A percentile compares a stretch with the other conserved stretches of the same genome.
These are phyloP conservation scores for Trichosporon sp. DNA, from an alignment of 1,284 basidiomycete genomes.

Conservation along the genomic window DNA sequence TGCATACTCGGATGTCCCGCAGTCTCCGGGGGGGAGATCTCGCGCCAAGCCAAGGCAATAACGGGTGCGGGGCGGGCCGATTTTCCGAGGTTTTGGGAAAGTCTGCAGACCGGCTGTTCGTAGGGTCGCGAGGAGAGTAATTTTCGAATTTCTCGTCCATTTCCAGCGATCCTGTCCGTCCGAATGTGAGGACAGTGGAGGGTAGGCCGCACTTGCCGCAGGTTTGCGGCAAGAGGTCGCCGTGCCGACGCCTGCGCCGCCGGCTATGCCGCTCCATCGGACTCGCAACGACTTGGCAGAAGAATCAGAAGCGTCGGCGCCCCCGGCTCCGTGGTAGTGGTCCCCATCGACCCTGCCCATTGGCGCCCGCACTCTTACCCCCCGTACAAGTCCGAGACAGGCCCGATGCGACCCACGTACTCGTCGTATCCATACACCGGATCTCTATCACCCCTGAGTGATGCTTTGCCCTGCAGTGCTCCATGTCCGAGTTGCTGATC, in stretches of 20 bases:
- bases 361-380: not conserved
- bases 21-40: not conserved
- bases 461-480: not conserved
- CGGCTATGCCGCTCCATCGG: not conserved
- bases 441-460: not conserved
- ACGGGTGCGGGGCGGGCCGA: not conserved
- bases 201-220: too few species aligned
- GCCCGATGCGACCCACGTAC: not conserved
- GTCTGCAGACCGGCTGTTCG: not conserved
- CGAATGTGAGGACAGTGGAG: not conserved
- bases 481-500: not conserved
- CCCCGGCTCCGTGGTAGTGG: not conserved
- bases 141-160: slow-evolving; percentile 7
- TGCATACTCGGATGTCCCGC: not conserved
- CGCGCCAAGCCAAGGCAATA: not conserved
- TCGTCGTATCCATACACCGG: not conserved
- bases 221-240: not conserved
- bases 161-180: not conserved
- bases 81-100: slow-evolving; percentile 4
- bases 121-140: not conserved
- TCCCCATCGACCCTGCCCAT: not conserved
- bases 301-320: not conserved
- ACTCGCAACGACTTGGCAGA: not conserved
- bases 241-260: not conserved
- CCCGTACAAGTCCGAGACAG: slow-evolving; percentile 3